Base-by-base conservation (phyloP, 2,329 filamentous ascomycete genomes). In the Harringtonia aguacate region DNA sequence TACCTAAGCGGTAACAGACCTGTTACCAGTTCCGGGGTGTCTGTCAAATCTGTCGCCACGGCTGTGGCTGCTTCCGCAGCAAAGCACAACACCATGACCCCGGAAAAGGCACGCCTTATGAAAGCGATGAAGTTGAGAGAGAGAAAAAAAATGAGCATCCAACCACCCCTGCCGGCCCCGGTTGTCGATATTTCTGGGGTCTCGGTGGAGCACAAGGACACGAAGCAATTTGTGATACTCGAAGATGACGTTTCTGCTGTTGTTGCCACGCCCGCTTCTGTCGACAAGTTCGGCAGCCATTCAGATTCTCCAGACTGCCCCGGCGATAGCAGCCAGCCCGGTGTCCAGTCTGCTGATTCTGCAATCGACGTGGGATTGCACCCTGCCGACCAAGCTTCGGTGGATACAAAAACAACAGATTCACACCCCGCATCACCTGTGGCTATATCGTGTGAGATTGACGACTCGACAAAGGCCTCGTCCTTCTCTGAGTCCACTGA, bases 21-120 rank as follows among this genome's bases (percentile, higher is more conserved):
- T 3, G 55, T 58, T 21, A 69, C 66, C 10, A 71, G 67, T 55
- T 70, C 71, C 20, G 65, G 66, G 28, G 58, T 65, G 22, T 64
- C 67, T 31, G 58, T 65, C 35, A 67, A 67, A 47, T 61, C 65
- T 31, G 50, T 60, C 28, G 58, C 63, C 27, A 56, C 62, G 4
- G 51, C 44, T 44, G 45, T 67, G 44, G 67, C 69, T 14, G 43
- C 67, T 42, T 66, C 69, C 13, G 40, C 56, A 41, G 50, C 57
- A 56, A 56, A 68, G 54, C 58, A 68, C 51, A 58, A 65, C 61
- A 54, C 70, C 60, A 83, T 94, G 55, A 87, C 86, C 1, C 86
- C 86, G 1, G 92, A 98, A 61, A 97, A 94, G 66, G 79, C 86
- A 48, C 76, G 92, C 44, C 69, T 98, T 50, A 89, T 95, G 86